Base-by-base conservation (phyloP, 768 basidiomycete genomes). In the Rhodotorula taiwanensis region DNA sequence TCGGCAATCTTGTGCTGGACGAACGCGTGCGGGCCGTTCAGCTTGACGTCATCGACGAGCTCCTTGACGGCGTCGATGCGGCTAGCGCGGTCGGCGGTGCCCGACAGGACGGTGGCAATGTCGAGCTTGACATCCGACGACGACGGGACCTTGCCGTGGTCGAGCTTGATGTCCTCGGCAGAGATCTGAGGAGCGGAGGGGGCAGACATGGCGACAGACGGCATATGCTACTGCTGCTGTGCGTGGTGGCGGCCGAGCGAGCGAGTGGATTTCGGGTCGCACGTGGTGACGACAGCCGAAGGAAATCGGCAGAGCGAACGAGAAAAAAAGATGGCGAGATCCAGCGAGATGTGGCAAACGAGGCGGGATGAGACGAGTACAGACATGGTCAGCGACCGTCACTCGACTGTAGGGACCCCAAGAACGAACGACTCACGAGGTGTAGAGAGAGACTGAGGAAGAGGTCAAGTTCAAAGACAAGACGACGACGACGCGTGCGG, bases 21-120 rank as follows among this genome's bases (percentile, higher is more conserved):
- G 58, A 73, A 72, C 15, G 71, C 70, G 43, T 64, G 42, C 10
- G 52, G 52, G 45, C 63, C 64, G 39, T 60, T 57, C 28, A 69
- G 42, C 70, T 72, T 72, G 56, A 72, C 56, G 53, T 66, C 52
- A 64, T 72, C 69, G 51, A 64, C 66, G 59, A 73, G 71, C 64
- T 71, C 71, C 43, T 53, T 52, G 49, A 68, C 71, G 43, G 71
- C 71, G 33, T 55, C 56, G 48, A 70, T 62, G 18, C 72, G 69
- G 16, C 43, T 36, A 25, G 64, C 54, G 36, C 60, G 67, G 64
- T 70, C 71, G 25, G 65, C 48, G 8, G 52, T 20, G 21, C 33
- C 44, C 11, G 66, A 61, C 55, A 73, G 60, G 64, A 73, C 57
- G 39, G 70, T 58, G 51, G 60, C 53, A 62, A 73, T 47, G 55